A percentile compares a stretch with the other conserved stretches of the same genome.
Conservation (phyloP, 495 filamentous ascomycete genomes). For the Beverwykella pulmonaria region DNA sequence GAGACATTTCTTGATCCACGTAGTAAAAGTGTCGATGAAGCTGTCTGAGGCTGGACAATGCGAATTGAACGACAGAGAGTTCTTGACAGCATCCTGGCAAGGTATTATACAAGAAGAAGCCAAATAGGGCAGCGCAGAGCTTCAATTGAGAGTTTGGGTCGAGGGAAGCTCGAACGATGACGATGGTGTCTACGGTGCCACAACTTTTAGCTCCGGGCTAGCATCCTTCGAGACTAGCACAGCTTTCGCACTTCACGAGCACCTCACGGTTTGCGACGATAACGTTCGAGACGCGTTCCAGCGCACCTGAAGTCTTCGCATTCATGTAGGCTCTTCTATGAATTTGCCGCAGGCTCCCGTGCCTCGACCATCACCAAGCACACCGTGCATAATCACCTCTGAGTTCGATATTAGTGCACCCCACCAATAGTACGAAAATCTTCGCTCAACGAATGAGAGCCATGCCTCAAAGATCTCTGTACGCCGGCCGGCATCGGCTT, state of each 20-base stretch:
- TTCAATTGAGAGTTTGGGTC: background rate
- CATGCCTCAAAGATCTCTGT: background rate
- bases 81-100: slow-evolving; percentile 9
- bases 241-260: background rate
- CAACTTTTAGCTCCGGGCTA: background rate
- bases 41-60: background rate
- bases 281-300: too few relatives aligned
- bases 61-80: slow-evolving; percentile 4
- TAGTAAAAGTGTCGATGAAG: background rate
- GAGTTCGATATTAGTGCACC: slow-evolving; percentile 20
- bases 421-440: slow-evolving; percentile 16
- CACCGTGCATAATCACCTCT: slow-evolving; percentile 3
- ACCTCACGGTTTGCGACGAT: too few relatives aligned
- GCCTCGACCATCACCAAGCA: background rate
- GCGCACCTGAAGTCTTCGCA: background rate
- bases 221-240: background rate
- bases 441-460: slow-evolving; percentile 19
- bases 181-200: background rate
- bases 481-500: slow-evolving; percentile 30
- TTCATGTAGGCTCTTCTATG: background rate
- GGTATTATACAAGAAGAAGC: background rate
- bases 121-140: background rate
- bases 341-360: background rate
- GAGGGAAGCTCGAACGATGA: background rate
- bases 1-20: slow-evolving; percentile 47